A percentile compares a stretch with the other conserved stretches of the same genome.
phyloP scores from a whole-genome alignment of 2,329 filamentous ascomycete species.

The Hymenoscyphus fraxineus region DNA sequence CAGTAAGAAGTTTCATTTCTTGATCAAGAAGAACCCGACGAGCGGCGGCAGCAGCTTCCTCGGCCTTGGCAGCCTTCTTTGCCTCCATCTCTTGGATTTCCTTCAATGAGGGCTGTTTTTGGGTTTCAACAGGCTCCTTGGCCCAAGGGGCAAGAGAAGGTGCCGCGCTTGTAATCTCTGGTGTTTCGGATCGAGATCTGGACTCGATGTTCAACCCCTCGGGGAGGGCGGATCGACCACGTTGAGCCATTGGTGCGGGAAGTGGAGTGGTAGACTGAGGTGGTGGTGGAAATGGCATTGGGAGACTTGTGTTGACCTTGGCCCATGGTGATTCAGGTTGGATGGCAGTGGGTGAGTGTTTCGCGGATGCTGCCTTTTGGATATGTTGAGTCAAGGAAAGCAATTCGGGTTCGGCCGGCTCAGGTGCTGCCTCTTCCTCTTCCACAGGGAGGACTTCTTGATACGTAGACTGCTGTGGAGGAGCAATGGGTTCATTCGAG shows the following conservation, averaged over 20 bases:
- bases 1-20: slow-evolving; percentile 56
- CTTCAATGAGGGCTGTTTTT: slow-evolving; percentile 86
- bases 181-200: slow-evolving; percentile 75
- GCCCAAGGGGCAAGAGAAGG: slow-evolving; percentile 92
- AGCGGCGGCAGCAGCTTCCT: slow-evolving; percentile 73
- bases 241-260: slow-evolving; percentile 83
- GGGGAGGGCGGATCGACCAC: slow-evolving; percentile 77
- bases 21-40: slow-evolving; percentile 77
- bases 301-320: slow-evolving; percentile 61
- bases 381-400: slow-evolving; percentile 81
- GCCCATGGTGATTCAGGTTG: slow-evolving; percentile 52
- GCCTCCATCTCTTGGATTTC: slow-evolving; percentile 97
- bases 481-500: slow-evolving; percentile 30
- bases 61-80: slow-evolving; percentile 83
- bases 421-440: slow-evolving; percentile 26
- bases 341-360: slow-evolving; percentile 48
- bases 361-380: slow-evolving; percentile 65
- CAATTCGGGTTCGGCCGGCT: slow-evolving; percentile 41
- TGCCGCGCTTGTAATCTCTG: slow-evolving; percentile 50
- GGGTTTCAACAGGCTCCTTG: slow-evolving; percentile 70
- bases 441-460: slow-evolving; percentile 29
- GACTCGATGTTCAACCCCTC: slow-evolving; percentile 63
- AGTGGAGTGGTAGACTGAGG: slow-evolving; percentile 74
- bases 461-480: slow-evolving; percentile 25
- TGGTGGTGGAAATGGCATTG: slow-evolving; percentile 68